Evolutionary conservation across 2,329 filamentous ascomycete genomes (phyloP), one percentile per base, ranked within the genome.

Genomic region (Aquanectria penicillioides): DNA sequence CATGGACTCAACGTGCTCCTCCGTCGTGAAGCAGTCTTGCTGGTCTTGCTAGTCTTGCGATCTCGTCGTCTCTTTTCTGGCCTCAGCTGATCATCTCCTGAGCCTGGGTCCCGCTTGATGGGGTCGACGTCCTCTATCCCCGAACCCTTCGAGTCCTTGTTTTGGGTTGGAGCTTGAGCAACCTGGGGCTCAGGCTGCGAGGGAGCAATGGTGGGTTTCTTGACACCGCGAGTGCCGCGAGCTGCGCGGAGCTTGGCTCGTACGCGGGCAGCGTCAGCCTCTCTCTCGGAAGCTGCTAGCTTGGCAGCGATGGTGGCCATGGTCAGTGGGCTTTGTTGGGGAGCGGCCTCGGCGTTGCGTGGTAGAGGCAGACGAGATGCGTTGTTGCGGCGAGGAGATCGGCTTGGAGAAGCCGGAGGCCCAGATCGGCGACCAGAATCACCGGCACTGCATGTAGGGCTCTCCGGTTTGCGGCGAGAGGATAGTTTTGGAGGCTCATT

Each of bases 1-100:
- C 89, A 89, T 3, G 89, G 87, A 68, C 86, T 93, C 26, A 94
- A 77, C 17, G 91, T 94, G 69, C 89, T 93, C 72, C 91, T 83
- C 70, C 91, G 82, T 70, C 90, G 80, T 59, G 83, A 89, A 3
- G 86, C 81, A 8, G 73, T 79, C 78, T 78, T 89, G 73, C 72
- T 87, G 8, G 73, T 79, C 78, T 78, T 89, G 73, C 72, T 87
- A 68, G 74, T 80, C 71, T 77, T 83, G 73, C 75, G 79, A 69
- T 80, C 85, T 36, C 82, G 77, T 71, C 84, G 85, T 26, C 83
- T 78, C 72, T 80, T 80, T 43, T 74, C 70, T 4, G 74, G 72
- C 47, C 62, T 70, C 41, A 69, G 62, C 54, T 67, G 60, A 11
- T 59, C 59, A 7, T 66, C 63, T 29, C 60, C 57, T 15, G 47